phyloP scores from a whole-genome alignment of 1,284 basidiomycete species.

The Ceratobasidium sp. region DNA sequence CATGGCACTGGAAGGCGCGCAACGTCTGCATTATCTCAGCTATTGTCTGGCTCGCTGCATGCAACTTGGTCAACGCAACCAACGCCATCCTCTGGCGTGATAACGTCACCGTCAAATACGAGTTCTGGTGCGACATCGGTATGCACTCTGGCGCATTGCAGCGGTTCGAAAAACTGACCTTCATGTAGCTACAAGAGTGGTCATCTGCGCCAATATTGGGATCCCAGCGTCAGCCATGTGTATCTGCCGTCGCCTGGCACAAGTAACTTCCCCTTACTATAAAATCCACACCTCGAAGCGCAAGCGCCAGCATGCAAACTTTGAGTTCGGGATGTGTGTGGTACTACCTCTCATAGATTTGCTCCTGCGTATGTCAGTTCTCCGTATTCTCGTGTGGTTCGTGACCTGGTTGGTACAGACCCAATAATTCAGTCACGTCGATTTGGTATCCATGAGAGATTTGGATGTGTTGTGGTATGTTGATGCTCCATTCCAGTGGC shows the following conservation, averaged over 20 bases:
- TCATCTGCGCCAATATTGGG: slow-evolving; percentile 44
- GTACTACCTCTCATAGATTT: slow-evolving; percentile 63
- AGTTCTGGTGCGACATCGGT: slow-evolving; percentile 54
- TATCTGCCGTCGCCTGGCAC: slow-evolving; percentile 50
- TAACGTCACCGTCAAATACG: slow-evolving; percentile 44
- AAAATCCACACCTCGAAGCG: slow-evolving; percentile 43
- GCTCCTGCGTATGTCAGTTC: slow-evolving; percentile 59
- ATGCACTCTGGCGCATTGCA: slow-evolving; percentile 32
- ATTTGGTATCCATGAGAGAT: slow-evolving; percentile 67
- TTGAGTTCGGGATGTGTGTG: slow-evolving; percentile 62
- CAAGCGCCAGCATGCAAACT: slow-evolving; percentile 50
- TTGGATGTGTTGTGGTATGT: slow-evolving; percentile 62
- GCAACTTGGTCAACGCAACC: slow-evolving; percentile 60
- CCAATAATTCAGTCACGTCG: slow-evolving; percentile 69
- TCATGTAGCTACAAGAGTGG: slow-evolving; percentile 44
- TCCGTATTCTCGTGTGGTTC: background rate
- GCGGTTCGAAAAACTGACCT: slow-evolving; percentile 6
- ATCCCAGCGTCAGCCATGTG: slow-evolving; percentile 48
- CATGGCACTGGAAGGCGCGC: slow-evolving; percentile 56
- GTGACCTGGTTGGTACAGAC: slow-evolving; percentile 54
- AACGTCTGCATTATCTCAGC: slow-evolving; percentile 63
- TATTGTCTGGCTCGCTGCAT: slow-evolving; percentile 63
- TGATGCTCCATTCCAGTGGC: background rate
- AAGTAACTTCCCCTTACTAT: slow-evolving; percentile 47
- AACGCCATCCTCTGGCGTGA: slow-evolving; percentile 56